These are phyloP conservation scores for Fragaria nilgerrensis DNA, from an alignment of 306 rosid genomes.

Conservation along the genomic window DNA sequence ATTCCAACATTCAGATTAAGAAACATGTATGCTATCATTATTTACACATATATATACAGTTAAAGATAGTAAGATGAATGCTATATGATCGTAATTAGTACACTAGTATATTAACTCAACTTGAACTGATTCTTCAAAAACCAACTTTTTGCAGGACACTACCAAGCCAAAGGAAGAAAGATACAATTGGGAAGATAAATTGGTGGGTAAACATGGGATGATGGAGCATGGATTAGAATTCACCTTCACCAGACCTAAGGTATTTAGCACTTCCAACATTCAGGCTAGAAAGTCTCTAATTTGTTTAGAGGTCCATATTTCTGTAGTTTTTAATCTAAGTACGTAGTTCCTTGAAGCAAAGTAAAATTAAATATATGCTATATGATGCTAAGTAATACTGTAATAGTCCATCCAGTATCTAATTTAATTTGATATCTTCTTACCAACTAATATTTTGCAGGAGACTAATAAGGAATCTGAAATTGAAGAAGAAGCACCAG, in stretches of 20 bases:
- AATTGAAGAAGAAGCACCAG: not conserved
- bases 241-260: not conserved
- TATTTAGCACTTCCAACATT: not conserved
- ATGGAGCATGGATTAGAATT: not conserved
- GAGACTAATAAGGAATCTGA: not conserved
- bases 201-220: not conserved
- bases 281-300: not conserved
- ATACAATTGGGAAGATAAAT: not conserved
- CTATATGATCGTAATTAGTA: not conserved
- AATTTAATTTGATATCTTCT: not conserved
- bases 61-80: not conserved
- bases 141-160: not conserved
- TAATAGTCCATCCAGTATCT: not conserved
- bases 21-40: not conserved
- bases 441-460: not conserved
- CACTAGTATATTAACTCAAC: too few relatives aligned
- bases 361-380: not conserved
- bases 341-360: too few relatives aligned
- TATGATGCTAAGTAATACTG: not conserved
- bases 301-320: not conserved
- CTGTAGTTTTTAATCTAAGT: too few relatives aligned
- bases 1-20: not conserved
- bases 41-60: too few relatives aligned
- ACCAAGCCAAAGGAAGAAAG: not conserved
- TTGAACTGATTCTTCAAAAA: not conserved